Conservation (phyloP, 2,329 filamentous ascomycete species). For the Alternaria sp. region DNA sequence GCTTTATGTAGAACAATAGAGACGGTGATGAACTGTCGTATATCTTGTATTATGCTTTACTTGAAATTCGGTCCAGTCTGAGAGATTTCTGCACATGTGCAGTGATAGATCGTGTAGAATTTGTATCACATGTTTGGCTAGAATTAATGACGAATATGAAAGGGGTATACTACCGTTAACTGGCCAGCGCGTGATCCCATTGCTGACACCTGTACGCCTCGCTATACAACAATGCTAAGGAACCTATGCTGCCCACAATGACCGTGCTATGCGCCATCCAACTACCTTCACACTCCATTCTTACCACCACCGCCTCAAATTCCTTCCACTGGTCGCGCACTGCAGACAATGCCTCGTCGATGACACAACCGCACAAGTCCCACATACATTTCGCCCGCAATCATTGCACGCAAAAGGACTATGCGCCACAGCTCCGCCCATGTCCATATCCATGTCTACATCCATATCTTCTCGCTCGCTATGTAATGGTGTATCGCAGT, state of each 20-base stretch:
- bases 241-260: not conserved
- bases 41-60: not conserved
- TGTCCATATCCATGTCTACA: constrained; percentile 48
- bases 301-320: constrained; percentile 23
- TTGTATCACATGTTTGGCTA: not conserved
- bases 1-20: not conserved
- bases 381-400: constrained; percentile 52
- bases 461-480: constrained; percentile 44
- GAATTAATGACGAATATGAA: not conserved
- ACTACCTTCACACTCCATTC: not conserved
- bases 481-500: constrained; percentile 50
- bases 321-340: constrained; percentile 43
- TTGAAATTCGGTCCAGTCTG: not conserved
- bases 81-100: not conserved
- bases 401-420: constrained; percentile 45
- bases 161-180: not conserved
- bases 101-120: not conserved
- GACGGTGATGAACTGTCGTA: not conserved
- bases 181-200: not conserved
- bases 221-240: constrained; percentile 9
- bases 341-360: constrained; percentile 49
- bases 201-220: constrained; percentile 7
- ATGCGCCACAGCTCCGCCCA: constrained; percentile 22
- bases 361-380: constrained; percentile 50
- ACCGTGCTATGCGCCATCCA: not conserved